Base-by-base conservation (phyloP, 2,329 filamentous ascomycete genomes). In the Lachnellula subtilissima region DNA sequence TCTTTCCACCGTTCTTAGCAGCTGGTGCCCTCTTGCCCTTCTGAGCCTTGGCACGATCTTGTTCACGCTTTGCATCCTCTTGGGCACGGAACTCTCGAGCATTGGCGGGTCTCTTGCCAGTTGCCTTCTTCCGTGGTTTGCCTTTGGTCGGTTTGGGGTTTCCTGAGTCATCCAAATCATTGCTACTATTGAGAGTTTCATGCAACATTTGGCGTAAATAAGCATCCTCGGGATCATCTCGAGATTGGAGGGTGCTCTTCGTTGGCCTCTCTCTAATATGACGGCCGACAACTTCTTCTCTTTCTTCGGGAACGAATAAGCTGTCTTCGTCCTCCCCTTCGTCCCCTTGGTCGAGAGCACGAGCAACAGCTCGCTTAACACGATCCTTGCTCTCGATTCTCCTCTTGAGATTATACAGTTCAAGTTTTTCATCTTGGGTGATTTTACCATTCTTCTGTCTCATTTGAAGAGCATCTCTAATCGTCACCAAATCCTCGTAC, bases 71-170 rank as follows among this genome's bases (percentile, higher is more conserved):
- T 5, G 61, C 55, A 28, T 61, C 53, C 35, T 61, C 22, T 8
- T 48, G 55, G 1, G 28, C 37, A 4, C 40, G 14, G 2, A 53
- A 37, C 47, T 67, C 63, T 19, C 54, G 39, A 6, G 65, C 57
- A 45, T 61, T 45, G 15, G 15, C 5, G 17, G 42, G 42, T 12
- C 42, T 60, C 35, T 62, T 66, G n/a, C 57, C 55, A 49, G 42
- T 45, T 45, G 51, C 50, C 17, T 56, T 59, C 50, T 60, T 62
- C 8, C 61, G 53, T 14, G 54, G 52, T 45, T 65, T 67, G 4
- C 58, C 50, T 23, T 40, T 40, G 45, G 2, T 28, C n/a, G 12
- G 4, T 48, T 62, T 62, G 19, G 48, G 58, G 4, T 48, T 39
- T n/a, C 19, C 32, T 22, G 22, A 25, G 28, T 3, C 39, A 36